phyloP scores from a whole-genome alignment of 2,329 filamentous ascomycete genomes.

The Cordyceps cicadae region DNA sequence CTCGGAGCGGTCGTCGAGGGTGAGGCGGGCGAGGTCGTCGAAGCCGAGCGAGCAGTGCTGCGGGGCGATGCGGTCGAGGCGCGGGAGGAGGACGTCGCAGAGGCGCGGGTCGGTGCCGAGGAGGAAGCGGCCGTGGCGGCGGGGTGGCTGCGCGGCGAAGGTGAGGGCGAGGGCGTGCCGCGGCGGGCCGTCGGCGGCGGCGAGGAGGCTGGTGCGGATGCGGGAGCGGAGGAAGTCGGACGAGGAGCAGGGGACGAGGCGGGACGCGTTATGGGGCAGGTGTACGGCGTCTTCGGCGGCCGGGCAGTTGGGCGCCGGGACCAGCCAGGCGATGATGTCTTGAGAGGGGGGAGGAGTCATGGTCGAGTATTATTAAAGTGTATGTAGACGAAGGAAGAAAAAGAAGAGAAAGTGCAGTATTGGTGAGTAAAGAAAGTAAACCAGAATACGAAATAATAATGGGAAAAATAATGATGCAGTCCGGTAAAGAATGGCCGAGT shows the following conservation, averaged over 20 bases:
- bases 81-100: slow-evolving; percentile 31
- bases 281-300: slow-evolving; percentile 25
- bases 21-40: slow-evolving; percentile 28
- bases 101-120: slow-evolving; percentile 28
- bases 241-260: slow-evolving; percentile 19
- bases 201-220: slow-evolving; percentile 20
- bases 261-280: slow-evolving; percentile 24
- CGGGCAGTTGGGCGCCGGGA: slow-evolving; percentile 27
- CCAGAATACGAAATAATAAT: not conserved
- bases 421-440: not conserved
- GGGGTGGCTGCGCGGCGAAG: slow-evolving; percentile 25
- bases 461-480: not conserved
- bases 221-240: slow-evolving; percentile 21
- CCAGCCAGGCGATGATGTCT: slow-evolving; percentile 32
- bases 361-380: not conserved
- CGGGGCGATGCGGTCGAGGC: slow-evolving; percentile 24
- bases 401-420: not conserved
- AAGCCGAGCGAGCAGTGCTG: slow-evolving; percentile 32
- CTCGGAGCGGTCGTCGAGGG: slow-evolving; percentile 31
- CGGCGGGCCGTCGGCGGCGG: slow-evolving; percentile 15
- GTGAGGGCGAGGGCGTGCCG: slow-evolving; percentile 26
- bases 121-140: slow-evolving; percentile 28
- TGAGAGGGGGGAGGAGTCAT: slow-evolving; percentile 14
- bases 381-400: not conserved
- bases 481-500: slow-evolving; percentile 8